Conservation (phyloP, 1,284 basidiomycete species). For the Schizophyllum amplum region DNA sequence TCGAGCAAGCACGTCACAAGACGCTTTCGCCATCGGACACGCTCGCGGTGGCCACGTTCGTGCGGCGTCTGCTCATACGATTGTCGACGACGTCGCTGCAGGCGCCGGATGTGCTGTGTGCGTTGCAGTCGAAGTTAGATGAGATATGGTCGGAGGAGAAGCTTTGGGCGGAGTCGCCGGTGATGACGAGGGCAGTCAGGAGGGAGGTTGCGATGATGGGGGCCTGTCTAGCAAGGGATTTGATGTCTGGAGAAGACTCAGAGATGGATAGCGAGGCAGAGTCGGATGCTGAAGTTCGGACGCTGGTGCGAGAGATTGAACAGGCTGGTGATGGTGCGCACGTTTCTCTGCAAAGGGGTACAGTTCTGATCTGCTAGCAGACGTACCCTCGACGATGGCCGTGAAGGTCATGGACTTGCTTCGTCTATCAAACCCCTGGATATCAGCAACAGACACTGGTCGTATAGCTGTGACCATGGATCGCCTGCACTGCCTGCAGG, state of each 20-base stretch:
- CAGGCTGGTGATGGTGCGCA: neutral
- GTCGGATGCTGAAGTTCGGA: too few species aligned
- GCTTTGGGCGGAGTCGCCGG: neutral
- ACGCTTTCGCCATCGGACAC: too few species aligned
- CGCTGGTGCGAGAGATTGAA: neutral
- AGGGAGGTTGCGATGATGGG: neutral
- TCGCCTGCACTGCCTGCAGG: too few species aligned
- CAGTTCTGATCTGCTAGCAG: too few species aligned
- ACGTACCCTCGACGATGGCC: too few species aligned
- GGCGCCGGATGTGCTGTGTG: neutral
- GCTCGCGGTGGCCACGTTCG: constrained; percentile 54
- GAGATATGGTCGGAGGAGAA: neutral
- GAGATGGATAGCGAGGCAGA: neutral
- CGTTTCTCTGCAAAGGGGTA: too few species aligned
- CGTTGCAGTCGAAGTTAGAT: neutral
- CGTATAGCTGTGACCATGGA: too few species aligned
- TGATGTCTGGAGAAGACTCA: neutral
- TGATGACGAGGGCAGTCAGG: neutral
- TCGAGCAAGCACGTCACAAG: constrained; percentile 54
- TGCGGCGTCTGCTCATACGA: constrained; percentile 51
- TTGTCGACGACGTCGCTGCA: constrained; percentile 29
- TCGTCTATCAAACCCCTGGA: too few species aligned
- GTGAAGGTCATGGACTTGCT: too few species aligned
- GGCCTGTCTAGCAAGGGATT: neutral
- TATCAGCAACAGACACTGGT: too few species aligned